Percentiles rank a stretch among this genome's conserved stretches.
phyloP scores from a whole-genome alignment of 805 yeast species.

The Debaryomyces castellii region DNA sequence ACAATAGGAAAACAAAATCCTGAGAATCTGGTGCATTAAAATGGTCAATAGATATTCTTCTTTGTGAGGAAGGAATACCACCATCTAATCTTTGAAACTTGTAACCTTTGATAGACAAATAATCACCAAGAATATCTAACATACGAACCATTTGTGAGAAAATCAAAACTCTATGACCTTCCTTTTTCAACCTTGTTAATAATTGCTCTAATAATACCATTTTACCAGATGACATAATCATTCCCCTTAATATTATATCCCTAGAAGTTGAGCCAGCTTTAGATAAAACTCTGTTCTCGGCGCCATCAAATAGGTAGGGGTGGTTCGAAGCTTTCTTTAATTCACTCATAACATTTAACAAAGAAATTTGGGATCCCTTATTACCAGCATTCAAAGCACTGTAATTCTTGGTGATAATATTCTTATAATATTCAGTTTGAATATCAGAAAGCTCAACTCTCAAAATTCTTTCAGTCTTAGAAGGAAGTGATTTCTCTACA shows the following conservation, averaged over 20 bases:
- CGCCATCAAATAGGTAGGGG: constrained; percentile 92
- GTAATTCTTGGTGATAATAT: constrained; percentile 89
- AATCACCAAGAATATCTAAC: constrained; percentile 93
- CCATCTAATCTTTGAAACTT: constrained; percentile 95
- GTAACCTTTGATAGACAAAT: constrained; percentile 80
- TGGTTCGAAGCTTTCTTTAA: constrained; percentile 96
- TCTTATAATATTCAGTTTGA: constrained; percentile 93
- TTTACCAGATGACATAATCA: constrained; percentile 97
- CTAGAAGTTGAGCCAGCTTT: constrained; percentile 64
- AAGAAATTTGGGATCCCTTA: constrained; percentile 71
- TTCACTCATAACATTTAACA: constrained; percentile 91
- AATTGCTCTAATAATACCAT: constrained; percentile 95
- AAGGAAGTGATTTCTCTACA: constrained; percentile 94
- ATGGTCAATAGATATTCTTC: constrained; percentile 94
- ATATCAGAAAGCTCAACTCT: constrained; percentile 93
- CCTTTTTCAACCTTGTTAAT: constrained; percentile 77
- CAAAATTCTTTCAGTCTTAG: constrained; percentile 91
- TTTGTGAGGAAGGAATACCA: constrained; percentile 89
- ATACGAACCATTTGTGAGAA: constrained; percentile 98
- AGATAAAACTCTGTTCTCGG: constrained; percentile 77
- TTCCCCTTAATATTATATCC: constrained; percentile 81
- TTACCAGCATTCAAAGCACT: constrained; percentile 86
- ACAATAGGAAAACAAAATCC: constrained; percentile 84
- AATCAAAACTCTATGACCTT: constrained; percentile 93
- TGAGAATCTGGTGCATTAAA: constrained; percentile 91